Percentiles rank a stretch among this genome's conserved stretches.
Evolutionary conservation across 305 asterid species (phyloP).

Genomic region (Withania somnifera): DNA sequence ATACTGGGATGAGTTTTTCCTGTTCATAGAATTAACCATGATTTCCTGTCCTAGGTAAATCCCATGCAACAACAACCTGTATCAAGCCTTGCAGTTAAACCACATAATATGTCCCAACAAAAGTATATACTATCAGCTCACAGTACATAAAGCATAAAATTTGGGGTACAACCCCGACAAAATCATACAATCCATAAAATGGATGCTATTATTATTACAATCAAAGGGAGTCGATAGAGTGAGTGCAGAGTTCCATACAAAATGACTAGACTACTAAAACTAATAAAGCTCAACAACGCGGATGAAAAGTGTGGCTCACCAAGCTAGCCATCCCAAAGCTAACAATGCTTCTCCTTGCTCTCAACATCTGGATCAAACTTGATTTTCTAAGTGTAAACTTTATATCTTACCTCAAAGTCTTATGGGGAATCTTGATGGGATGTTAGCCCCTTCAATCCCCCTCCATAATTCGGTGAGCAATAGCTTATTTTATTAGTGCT

Average conservation of each 20-base stretch:
- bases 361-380: neutral
- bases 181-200: neutral
- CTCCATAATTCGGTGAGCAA: neutral
- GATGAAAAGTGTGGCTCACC: neutral
- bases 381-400: neutral
- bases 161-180: too few relatives aligned
- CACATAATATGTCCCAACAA: neutral
- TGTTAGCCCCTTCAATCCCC: neutral
- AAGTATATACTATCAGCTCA: neutral
- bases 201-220: neutral
- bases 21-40: neutral
- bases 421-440: neutral
- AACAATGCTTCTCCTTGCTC: neutral
- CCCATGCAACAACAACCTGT: neutral
- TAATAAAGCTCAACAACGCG: neutral
- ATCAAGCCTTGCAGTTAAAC: neutral
- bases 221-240: neutral
- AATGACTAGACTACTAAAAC: neutral
- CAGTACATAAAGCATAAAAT: too few relatives aligned
- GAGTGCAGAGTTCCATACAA: neutral
- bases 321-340: neutral
- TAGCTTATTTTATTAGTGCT: neutral
- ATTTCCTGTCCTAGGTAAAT: neutral
- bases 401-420: neutral
- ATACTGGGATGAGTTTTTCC: neutral